Conservation (phyloP, 2,329 filamentous ascomycete genomes). For the Ophioceras dolichostomum region DNA sequence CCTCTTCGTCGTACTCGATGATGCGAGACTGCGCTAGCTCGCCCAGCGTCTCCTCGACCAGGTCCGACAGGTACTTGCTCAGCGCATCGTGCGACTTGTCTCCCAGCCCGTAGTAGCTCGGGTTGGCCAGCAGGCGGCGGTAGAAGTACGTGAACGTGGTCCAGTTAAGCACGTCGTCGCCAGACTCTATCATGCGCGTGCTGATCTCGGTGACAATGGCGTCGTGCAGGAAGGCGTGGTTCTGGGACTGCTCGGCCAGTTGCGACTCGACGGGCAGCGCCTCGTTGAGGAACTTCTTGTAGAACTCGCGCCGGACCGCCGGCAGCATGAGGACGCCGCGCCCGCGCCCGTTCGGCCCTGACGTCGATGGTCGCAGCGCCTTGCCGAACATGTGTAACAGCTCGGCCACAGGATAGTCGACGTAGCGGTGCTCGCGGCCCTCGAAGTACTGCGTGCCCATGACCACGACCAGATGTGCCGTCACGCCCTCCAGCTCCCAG, state of each 20-base stretch:
- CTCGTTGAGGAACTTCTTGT: slow-evolving; percentile 97
- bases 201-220: slow-evolving; percentile 96
- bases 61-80: slow-evolving; percentile 86
- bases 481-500: slow-evolving; percentile 87
- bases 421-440: slow-evolving; percentile 89
- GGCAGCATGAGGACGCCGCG: slow-evolving; percentile 96
- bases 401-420: slow-evolving; percentile 91
- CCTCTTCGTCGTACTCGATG: slow-evolving; percentile 88
- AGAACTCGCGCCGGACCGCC: slow-evolving; percentile 89
- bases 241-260: slow-evolving; percentile 25
- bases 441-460: slow-evolving; percentile 99
- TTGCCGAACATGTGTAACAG: slow-evolving; percentile 98
- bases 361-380: slow-evolving; percentile 66
- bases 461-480: slow-evolving; percentile 81
- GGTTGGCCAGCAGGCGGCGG: slow-evolving; percentile 83
- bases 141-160: slow-evolving; percentile 98
- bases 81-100: slow-evolving; percentile 85
- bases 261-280: slow-evolving; percentile 92
- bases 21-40: slow-evolving; percentile 90
- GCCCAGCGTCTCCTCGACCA: slow-evolving; percentile 85
- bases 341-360: slow-evolving; percentile 66
- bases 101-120: slow-evolving; percentile 86
- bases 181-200: slow-evolving; percentile 88
- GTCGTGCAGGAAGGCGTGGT: slow-evolving; percentile 78
- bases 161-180: slow-evolving; percentile 96